These are phyloP conservation scores for Strombidium stylifer DNA, from an alignment of 73 alveolate species.

Conservation along the genomic window DNA sequence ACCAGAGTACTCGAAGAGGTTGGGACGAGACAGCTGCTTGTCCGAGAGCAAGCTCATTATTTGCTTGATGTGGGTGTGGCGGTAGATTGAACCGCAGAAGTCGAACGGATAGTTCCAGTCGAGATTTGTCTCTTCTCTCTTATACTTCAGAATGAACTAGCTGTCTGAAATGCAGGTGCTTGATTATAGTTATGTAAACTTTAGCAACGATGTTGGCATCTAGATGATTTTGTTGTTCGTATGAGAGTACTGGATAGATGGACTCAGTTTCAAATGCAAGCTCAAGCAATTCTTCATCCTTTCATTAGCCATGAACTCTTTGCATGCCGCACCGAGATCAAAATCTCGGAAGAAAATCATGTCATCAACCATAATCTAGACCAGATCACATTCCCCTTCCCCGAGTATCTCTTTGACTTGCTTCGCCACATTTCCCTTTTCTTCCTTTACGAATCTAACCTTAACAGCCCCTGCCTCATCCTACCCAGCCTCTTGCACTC, in stretches of 20 bases:
- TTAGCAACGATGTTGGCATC: conserved; percentile 24
- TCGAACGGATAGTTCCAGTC: conserved; percentile 83
- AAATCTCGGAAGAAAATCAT: conserved; percentile 50
- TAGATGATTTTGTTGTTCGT: conserved; percentile 55
- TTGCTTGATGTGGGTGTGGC: conserved; percentile 6
- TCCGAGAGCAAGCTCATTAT: conserved; percentile 10
- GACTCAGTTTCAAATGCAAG: conserved; percentile 60
- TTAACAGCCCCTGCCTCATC: no score
- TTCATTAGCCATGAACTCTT: conserved; percentile 1
- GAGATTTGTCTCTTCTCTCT: conserved; percentile 42
- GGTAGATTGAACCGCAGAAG: conserved; percentile 57
- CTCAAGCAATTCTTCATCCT: conserved; percentile 8
- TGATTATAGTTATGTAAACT: not conserved
- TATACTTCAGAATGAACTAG: conserved; percentile 37
- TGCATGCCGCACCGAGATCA: conserved; percentile 22
- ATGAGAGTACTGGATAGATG: conserved; percentile 55
- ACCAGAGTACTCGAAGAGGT: conserved; percentile 57
- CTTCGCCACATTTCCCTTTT: not conserved
- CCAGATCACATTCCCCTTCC: not conserved
- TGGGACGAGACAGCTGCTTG: conserved; percentile 44
- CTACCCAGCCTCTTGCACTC: no score
- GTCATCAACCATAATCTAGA: conserved; percentile 63
- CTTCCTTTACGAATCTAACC: no score
- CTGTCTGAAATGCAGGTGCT: not conserved
- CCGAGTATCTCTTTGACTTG: not conserved